These are phyloP conservation scores for Phlyctochytrium planicorne DNA, from an alignment of 192 early-diverging fungal species.

Conservation along the genomic window DNA sequence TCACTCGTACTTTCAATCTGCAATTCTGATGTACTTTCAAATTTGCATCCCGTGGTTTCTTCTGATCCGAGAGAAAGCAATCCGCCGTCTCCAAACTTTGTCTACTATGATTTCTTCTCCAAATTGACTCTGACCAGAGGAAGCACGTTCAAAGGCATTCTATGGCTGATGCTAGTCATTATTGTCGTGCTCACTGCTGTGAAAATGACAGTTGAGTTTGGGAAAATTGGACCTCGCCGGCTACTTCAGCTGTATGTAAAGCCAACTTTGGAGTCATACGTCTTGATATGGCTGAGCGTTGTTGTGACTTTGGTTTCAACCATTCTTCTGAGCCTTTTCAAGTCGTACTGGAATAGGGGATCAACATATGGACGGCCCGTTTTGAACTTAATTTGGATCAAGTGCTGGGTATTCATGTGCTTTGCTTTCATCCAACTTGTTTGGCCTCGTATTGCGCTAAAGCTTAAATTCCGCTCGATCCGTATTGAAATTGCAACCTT, in stretches of 20 bases:
- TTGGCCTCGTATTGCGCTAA: slow-evolving; percentile 35
- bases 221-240: slow-evolving; percentile 12
- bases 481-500: background rate
- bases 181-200: slow-evolving; percentile 5
- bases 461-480: slow-evolving; percentile 10
- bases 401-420: slow-evolving; percentile 11
- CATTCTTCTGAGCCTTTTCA: slow-evolving; percentile 20
- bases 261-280: slow-evolving; percentile 34
- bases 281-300: slow-evolving; percentile 20
- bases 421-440: slow-evolving; percentile 26
- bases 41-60: background rate
- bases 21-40: slow-evolving; percentile 9
- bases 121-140: slow-evolving; percentile 19
- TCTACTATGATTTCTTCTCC: slow-evolving; percentile 40
- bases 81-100: slow-evolving; percentile 27
- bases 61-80: background rate
- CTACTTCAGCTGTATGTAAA: slow-evolving; percentile 15
- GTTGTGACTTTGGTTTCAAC: slow-evolving; percentile 5
- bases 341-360: slow-evolving; percentile 33
- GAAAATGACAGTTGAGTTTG: slow-evolving; percentile 19
- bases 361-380: slow-evolving; percentile 39
- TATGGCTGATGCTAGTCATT: slow-evolving; percentile 19
- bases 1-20: slow-evolving; percentile 21
- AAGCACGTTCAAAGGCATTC: slow-evolving; percentile 8
- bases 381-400: slow-evolving; percentile 35